These are phyloP conservation scores for Tremellales sp. DNA, from an alignment of 1,284 basidiomycete species.

Conservation along the genomic window DNA sequence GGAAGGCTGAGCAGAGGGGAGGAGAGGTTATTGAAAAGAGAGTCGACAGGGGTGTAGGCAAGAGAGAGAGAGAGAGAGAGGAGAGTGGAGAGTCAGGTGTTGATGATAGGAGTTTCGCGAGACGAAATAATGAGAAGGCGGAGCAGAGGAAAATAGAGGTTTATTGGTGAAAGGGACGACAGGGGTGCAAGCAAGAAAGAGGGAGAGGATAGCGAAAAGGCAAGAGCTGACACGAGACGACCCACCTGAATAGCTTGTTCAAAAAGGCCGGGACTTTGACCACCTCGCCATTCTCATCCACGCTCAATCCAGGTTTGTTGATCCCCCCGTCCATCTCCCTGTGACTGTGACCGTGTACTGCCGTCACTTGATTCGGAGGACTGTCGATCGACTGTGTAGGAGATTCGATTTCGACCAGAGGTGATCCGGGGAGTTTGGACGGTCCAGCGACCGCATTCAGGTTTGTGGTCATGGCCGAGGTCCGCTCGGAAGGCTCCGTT, in stretches of 20 bases:
- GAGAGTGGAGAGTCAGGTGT: too few relatives aligned
- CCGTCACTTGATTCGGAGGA: slow-evolving; percentile 4
- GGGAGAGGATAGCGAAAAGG: too few relatives aligned
- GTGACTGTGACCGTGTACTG: not conserved
- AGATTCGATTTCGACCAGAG: slow-evolving; percentile 8
- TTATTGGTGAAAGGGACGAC: too few relatives aligned
- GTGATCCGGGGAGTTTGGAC: slow-evolving; percentile 21
- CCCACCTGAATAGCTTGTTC: slow-evolving; percentile 85
- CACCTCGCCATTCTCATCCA: slow-evolving; percentile 45
- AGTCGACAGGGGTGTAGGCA: too few relatives aligned
- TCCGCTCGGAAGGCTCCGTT: not conserved
- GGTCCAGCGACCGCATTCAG: slow-evolving; percentile 40
- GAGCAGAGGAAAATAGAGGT: too few relatives aligned
- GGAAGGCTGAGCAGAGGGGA: too few relatives aligned
- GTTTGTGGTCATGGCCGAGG: slow-evolving; percentile 34
- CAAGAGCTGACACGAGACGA: too few relatives aligned
- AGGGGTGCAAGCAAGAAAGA: too few relatives aligned
- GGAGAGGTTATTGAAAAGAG: too few relatives aligned
- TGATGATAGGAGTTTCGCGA: too few relatives aligned
- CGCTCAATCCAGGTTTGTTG: slow-evolving; percentile 35
- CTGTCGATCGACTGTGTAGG: slow-evolving; percentile 10
- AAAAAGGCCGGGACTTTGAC: slow-evolving; percentile 72
- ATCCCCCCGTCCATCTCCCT: slow-evolving; percentile 10
- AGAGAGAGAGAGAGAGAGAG: too few relatives aligned
- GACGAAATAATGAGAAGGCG: too few relatives aligned